Base-by-base conservation (phyloP, 371 early-diverging fungal species). In the Haplosporangium sp. region DNA sequence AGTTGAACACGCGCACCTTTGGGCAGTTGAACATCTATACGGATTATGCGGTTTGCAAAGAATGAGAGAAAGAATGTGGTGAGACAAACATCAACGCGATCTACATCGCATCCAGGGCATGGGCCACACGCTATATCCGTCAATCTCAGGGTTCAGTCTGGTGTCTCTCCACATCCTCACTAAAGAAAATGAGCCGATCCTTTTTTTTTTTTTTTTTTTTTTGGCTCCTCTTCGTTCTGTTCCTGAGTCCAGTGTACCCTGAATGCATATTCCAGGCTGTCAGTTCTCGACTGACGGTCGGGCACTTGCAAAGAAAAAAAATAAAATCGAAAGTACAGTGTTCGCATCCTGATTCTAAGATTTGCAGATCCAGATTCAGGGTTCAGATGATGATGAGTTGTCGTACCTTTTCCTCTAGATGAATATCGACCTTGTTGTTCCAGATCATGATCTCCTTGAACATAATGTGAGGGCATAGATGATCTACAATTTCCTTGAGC, bases 391-490 rank as follows among this genome's bases (percentile, higher is more conserved):
- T 40, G 29, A 40, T 53, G 37, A 11, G 21, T 11, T 59, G 21
- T 38, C 65, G 75, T 82, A 89, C 88, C 81, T 83, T 81, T 46
- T 74, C 64, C 10, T 85, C 85, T 38, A 87, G 50, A 54, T 83
- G 82, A 8, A 85, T 52, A 21, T 73, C 67, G 9, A 84, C 84
- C 71, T 90, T 84, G 68, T 90, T 86, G 56, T 88, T 88, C 90
- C 90, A 90, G 41, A 90, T 74, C 68, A 88, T 81, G 23, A 87
- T 83, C 48, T 72, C 80, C 43, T 81, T 77, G 81, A 90, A 88
- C 85, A 89, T 88, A n/a, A 85, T 80, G 59, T 88, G 86, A 29
- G 83, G 81, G 65, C 90, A 90, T 16, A 89, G 64, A 43, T 86
- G 81, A 46, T 83, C 70, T 14, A 90, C 74, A 36, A 88, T 81